Evolutionary conservation across 1,284 basidiomycete genomes (phyloP).

Genomic region (Heterobasidion annosum): DNA sequence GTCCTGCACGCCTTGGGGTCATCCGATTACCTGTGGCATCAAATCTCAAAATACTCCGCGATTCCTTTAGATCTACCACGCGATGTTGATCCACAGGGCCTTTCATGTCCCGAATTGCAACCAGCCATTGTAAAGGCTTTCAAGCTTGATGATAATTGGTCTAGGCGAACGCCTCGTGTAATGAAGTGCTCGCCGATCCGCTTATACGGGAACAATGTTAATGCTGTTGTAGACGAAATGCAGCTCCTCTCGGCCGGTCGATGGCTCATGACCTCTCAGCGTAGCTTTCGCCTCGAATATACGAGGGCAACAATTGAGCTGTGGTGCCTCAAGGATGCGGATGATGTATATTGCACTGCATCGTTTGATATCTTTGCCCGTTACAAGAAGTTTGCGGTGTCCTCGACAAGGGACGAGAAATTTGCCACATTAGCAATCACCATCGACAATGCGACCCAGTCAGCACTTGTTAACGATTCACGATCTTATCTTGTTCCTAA

Average conservation of each 20-base stretch:
- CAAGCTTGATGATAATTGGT: conserved; percentile 45
- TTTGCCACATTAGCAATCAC: conserved; percentile 23
- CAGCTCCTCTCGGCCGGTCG: conserved; percentile 31
- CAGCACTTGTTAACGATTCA: neutral
- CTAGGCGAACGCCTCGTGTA: conserved; percentile 23
- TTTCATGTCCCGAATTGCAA: conserved; percentile 25
- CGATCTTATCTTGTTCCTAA: neutral
- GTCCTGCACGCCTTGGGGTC: conserved; percentile 37
- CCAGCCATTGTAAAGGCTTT: conserved; percentile 30
- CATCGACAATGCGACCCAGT: conserved; percentile 16
- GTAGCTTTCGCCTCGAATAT: conserved; percentile 19
- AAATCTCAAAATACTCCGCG: conserved; percentile 19
- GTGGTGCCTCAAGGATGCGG: conserved; percentile 26
- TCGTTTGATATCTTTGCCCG: conserved; percentile 24
- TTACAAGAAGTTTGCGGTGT: conserved; percentile 24
- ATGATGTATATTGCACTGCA: conserved; percentile 21
- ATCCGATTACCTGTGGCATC: conserved; percentile 44
- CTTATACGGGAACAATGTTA: conserved; percentile 20
- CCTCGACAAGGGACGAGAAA: conserved; percentile 16
- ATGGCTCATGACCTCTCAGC: conserved; percentile 39
- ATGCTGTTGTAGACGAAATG: conserved; percentile 26
- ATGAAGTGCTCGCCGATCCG: conserved; percentile 24
- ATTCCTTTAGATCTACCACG: conserved; percentile 27
- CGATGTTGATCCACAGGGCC: conserved; percentile 14
- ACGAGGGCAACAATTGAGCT: conserved; percentile 26